Percentiles rank a stretch among this genome's conserved stretches.
phyloP scores from a whole-genome alignment of 2,329 filamentous ascomycete genomes.

The Arthrobotrys pseudoclavata region DNA sequence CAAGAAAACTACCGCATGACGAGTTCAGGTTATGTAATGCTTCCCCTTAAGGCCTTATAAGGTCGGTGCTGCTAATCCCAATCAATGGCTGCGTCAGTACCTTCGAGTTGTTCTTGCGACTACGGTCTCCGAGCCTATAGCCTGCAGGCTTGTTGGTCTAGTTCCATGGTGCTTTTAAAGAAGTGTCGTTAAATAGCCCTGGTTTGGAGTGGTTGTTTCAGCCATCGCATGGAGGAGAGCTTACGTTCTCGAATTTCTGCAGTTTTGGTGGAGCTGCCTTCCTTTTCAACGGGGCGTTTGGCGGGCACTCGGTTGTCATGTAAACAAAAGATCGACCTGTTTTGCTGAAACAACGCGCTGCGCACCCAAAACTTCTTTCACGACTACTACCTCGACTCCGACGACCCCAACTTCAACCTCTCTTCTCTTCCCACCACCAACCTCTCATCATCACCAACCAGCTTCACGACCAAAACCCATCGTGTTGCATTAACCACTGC shows the following conservation, averaged over 20 bases:
- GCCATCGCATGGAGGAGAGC: background rate
- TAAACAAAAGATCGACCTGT: slow-evolving; percentile 32
- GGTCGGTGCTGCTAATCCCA: background rate
- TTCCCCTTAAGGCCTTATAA: slow-evolving; percentile 1
- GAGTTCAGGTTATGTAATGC: slow-evolving; percentile 16
- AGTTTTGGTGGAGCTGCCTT: slow-evolving; percentile 19
- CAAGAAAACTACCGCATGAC: slow-evolving; percentile 14
- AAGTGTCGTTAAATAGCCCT: background rate
- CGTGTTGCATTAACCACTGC: slow-evolving; percentile 14
- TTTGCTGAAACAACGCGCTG: slow-evolving; percentile 36
- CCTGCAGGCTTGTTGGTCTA: background rate
- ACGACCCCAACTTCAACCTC: slow-evolving; percentile 9
- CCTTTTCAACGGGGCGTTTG: slow-evolving; percentile 4
- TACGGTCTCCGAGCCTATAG: background rate
- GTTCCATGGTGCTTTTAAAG: slow-evolving; percentile 6
- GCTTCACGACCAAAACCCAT: background rate
- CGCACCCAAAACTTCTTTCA: slow-evolving; percentile 24
- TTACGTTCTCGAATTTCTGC: slow-evolving; percentile 15
- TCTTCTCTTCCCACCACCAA: slow-evolving; percentile 14
- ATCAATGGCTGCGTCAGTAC: background rate
- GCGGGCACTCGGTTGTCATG: slow-evolving; percentile 38
- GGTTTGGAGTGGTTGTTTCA: background rate
- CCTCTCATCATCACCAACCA: slow-evolving; percentile 3
- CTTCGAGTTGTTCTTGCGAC: background rate
- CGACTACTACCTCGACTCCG: slow-evolving; percentile 10